Evolutionary conservation across 306 rosid genomes (phyloP), one percentile per base, ranked within the genome.

Genomic region (Cercis canadensis): DNA sequence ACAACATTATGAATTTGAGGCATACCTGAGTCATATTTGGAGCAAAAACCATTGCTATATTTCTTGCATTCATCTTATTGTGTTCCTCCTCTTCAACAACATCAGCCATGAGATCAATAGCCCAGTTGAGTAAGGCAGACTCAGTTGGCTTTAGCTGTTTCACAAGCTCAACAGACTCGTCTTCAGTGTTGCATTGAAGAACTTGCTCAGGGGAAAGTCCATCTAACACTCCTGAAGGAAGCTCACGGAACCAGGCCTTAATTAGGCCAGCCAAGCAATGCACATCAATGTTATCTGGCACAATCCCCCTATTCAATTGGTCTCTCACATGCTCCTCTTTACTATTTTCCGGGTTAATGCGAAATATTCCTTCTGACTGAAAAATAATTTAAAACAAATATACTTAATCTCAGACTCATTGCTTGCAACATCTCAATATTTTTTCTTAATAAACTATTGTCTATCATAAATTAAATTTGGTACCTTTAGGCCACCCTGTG

Each of bases 211-310:
- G 92, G 6, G 99, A 91, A 59, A 95, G 96, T 39, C 97, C 97
- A 79, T 95, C 97, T 2, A 95, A 86, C 31, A 95, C 92, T 49
- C 99, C 99, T 0, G 87, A 87, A 57, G 99, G 96, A 77, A 95
- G 99, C 69, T 95, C 99, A 36, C 99, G 73, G 77, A 95, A 89
- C 97, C 97, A 95, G n/a, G 99, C 97, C 74, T 95, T 95, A 3
- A 95, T 91, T 37, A 95, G 82, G 41, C 96, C 96, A 0, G 97
- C 97, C 69, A 95, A 78, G 72, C 97, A 91, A 69, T 95, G 96
- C 33, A 91, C 97, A 45, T 95, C 97, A 46, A 94, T 94, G 79
- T 89, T 86, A 54, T 86, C 80, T 5, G 99, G 96, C 67, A 94
- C 93, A 70, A 86, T 82, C 4, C 99, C 99, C 40, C 86, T 66